A percentile compares a stretch with the other conserved stretches of the same genome.
Evolutionary conservation across 202 grass and related monocot genomes (phyloP).

Genomic region (Digitaria exilis): DNA sequence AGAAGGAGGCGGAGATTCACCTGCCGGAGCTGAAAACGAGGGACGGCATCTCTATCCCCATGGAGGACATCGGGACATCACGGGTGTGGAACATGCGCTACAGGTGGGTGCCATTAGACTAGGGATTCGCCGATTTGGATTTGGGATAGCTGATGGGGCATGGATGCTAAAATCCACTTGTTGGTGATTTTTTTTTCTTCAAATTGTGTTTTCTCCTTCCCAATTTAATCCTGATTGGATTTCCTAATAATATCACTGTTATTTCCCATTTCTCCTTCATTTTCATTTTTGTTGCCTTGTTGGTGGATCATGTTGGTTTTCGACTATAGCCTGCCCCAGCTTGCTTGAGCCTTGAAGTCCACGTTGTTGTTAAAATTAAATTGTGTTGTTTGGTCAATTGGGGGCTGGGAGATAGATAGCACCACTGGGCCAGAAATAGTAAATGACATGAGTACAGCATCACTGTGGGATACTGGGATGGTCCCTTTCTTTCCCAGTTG

Average conservation of each 20-base stretch:
- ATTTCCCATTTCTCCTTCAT: neutral
- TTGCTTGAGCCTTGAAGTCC: neutral
- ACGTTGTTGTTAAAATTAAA: neutral
- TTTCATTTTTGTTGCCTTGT: neutral
- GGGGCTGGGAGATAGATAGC: neutral
- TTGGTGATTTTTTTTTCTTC: neutral
- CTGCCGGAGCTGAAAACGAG: constrained; percentile 84
- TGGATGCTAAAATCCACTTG: constrained; percentile 3
- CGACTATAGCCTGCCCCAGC: neutral
- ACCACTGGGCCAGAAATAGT: constrained; percentile 38
- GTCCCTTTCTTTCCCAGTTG: constrained; percentile 52
- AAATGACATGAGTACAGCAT: constrained; percentile 38
- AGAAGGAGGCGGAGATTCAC: constrained; percentile 95
- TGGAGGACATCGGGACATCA: constrained; percentile 87
- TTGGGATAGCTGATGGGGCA: neutral
- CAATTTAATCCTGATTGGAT: neutral
- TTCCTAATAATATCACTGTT: neutral
- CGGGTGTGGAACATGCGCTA: constrained; percentile 94
- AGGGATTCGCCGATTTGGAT: neutral
- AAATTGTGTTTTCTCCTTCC: neutral
- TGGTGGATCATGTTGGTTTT: neutral
- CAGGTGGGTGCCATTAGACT: constrained; percentile 42
- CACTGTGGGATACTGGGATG: constrained; percentile 18
- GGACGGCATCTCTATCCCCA: constrained; percentile 83
- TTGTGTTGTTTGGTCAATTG: constrained; percentile 31